Evolutionary conservation across 257 asterid genomes (phyloP).

Genomic region (Cordia subcordata): DNA sequence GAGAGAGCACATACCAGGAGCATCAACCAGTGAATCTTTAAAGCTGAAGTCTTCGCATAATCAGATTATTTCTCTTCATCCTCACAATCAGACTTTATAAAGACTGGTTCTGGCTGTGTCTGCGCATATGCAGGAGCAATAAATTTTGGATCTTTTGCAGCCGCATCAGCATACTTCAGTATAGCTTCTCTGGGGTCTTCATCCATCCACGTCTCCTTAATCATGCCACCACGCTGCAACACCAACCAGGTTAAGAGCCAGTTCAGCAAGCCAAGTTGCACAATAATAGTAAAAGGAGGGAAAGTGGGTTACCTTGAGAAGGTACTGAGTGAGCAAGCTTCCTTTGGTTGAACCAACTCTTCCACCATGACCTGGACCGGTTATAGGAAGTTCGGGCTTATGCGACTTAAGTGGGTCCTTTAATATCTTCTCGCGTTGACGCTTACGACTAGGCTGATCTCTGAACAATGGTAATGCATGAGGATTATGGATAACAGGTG

Average conservation of each 20-base stretch:
- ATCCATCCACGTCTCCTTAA: slow-evolving; percentile 94
- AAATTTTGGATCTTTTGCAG: slow-evolving; percentile 81
- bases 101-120: slow-evolving; percentile 82
- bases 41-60: no score
- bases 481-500: slow-evolving; percentile 96
- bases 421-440: slow-evolving; percentile 83
- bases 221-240: slow-evolving; percentile 93
- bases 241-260: neutral
- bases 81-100: slow-evolving; percentile 75
- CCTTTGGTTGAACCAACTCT: slow-evolving; percentile 91
- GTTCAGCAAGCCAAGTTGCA: neutral
- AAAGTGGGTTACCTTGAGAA: slow-evolving; percentile 59
- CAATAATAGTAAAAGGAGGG: neutral
- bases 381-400: slow-evolving; percentile 93
- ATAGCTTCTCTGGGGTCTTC: slow-evolving; percentile 99
- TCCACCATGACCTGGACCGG: slow-evolving; percentile 95
- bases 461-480: slow-evolving; percentile 93
- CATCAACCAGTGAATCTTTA: no score
- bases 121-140: slow-evolving; percentile 89
- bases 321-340: slow-evolving; percentile 91
- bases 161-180: slow-evolving; percentile 81
- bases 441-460: slow-evolving; percentile 95
- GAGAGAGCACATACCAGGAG: no score
- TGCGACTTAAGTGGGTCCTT: slow-evolving; percentile 95
- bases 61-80: slow-evolving; percentile 63